Conservation (phyloP, 441 rosid genomes). For the Viola pubescens region DNA sequence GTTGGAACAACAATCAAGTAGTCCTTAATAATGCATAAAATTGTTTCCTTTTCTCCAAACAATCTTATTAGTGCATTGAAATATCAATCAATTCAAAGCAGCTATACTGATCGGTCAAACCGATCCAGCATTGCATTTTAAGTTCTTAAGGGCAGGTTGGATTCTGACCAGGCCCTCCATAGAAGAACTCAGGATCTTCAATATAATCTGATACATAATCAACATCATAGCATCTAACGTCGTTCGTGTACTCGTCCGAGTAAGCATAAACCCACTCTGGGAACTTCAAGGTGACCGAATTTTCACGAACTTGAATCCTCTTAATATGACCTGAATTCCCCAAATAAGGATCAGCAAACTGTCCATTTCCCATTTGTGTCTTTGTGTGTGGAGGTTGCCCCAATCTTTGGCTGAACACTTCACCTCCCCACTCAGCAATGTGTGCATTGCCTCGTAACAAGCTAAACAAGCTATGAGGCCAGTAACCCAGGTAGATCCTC, state of each 20-base stretch:
- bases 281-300: slow-evolving; percentile 33
- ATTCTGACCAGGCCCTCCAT: slow-evolving; percentile 69
- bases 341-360: slow-evolving; percentile 22
- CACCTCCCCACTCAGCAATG: slow-evolving; percentile 71
- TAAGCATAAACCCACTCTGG: slow-evolving; percentile 31
- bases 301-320: slow-evolving; percentile 42
- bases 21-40: too few species aligned
- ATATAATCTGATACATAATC: slow-evolving; percentile 26
- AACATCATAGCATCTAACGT: slow-evolving; percentile 38
- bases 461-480: slow-evolving; percentile 39
- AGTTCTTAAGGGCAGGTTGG: slow-evolving; percentile 36
- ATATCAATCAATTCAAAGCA: too few species aligned
- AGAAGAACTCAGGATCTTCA: slow-evolving; percentile 52
- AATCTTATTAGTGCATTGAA: too few species aligned
- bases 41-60: too few species aligned
- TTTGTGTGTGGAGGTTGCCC: slow-evolving; percentile 42
- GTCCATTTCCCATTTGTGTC: slow-evolving; percentile 63
- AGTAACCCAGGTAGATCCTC: slow-evolving; percentile 46
- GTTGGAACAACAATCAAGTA: too few species aligned
- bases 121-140: not conserved
- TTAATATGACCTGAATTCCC: slow-evolving; percentile 37
- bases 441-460: slow-evolving; percentile 30
- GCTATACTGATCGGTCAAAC: too few species aligned
- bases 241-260: slow-evolving; percentile 38
- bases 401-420: slow-evolving; percentile 50